These are phyloP conservation scores for Stenogyne calaminthoides DNA, from an alignment of 305 asterid genomes.

Conservation along the genomic window DNA sequence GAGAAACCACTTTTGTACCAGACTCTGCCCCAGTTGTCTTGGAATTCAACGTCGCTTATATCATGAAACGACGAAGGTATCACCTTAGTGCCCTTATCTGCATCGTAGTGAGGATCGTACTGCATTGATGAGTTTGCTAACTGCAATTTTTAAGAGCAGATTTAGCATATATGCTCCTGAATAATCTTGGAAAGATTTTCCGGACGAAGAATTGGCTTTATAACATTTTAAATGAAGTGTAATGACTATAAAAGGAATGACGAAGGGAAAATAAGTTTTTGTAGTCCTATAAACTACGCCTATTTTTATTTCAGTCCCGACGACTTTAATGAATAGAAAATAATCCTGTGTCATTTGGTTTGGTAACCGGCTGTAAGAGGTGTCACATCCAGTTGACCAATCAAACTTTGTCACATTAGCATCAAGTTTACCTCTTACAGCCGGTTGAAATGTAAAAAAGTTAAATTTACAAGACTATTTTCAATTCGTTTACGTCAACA, in stretches of 20 bases:
- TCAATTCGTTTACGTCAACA: too few species aligned
- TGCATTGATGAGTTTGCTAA: conserved; percentile 77
- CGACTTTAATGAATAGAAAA: background rate
- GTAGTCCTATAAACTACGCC: background rate
- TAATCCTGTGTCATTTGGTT: background rate
- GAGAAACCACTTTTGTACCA: conserved; percentile 46
- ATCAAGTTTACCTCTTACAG: too few species aligned
- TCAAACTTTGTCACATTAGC: background rate
- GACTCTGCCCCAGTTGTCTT: conserved; percentile 93
- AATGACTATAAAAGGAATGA: background rate
- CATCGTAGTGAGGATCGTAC: conserved; percentile 78
- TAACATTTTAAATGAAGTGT: background rate
- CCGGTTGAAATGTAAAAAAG: too few species aligned
- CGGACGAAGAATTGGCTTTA: background rate
- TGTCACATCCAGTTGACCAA: background rate
- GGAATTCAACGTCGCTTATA: conserved; percentile 85
- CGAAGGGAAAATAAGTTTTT: background rate
- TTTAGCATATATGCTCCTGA: background rate
- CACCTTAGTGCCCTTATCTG: conserved; percentile 75
- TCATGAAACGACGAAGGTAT: conserved; percentile 95
- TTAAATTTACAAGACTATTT: too few species aligned
- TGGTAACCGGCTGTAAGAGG: too few species aligned
- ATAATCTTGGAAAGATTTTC: background rate
- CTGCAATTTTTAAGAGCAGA: conserved; percentile 42
- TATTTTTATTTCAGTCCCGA: background rate